Conservation (phyloP, 345 rosid species). For the Draba incana region DNA sequence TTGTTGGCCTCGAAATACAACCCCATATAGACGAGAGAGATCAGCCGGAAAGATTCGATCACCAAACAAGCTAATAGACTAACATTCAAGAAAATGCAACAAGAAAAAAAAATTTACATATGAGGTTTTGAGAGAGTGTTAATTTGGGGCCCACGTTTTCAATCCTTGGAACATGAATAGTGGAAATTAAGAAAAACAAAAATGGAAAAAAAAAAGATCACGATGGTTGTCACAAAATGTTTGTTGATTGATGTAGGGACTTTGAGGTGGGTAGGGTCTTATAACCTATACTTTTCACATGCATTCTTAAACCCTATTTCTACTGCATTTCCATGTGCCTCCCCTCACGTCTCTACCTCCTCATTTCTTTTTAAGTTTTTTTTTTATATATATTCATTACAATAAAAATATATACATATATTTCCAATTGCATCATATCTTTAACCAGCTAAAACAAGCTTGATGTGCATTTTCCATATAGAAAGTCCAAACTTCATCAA, state of each 20-base stretch:
- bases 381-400: background rate
- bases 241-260: constrained; percentile 37
- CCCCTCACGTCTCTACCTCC: constrained; percentile 41
- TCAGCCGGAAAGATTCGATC: background rate
- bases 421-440: background rate
- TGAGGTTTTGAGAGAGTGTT: constrained; percentile 31
- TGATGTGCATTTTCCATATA: background rate
- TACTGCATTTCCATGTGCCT: constrained; percentile 46
- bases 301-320: constrained; percentile 47
- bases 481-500: background rate
- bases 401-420: background rate
- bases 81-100: constrained; percentile 1
- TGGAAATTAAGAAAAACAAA: constrained; percentile 29
- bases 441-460: background rate
- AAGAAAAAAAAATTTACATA: constrained; percentile 1
- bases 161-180: constrained; percentile 41
- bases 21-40: constrained; percentile 2
- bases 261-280: constrained; percentile 38
- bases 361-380: background rate
- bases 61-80: background rate
- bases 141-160: constrained; percentile 30
- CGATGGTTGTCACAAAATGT: constrained; percentile 47
- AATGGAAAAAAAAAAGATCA: constrained; percentile 33
- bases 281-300: constrained; percentile 44
- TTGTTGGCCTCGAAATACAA: background rate